phyloP scores from a whole-genome alignment of 345 rosid species.

The Dovyalis caffra region DNA sequence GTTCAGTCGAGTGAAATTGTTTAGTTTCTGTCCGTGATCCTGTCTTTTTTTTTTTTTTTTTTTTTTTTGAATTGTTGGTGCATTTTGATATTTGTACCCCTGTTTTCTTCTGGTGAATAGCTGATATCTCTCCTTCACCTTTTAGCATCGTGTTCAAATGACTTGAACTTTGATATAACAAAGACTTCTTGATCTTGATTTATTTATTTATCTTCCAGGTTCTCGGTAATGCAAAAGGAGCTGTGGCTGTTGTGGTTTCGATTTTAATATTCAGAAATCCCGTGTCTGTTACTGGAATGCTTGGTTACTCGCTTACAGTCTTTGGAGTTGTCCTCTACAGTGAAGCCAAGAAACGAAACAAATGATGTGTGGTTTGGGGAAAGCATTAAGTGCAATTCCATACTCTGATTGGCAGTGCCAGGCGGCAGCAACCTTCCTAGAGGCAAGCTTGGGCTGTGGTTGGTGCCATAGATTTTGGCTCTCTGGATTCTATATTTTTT shows the following conservation, averaged over 20 bases:
- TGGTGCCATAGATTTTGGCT: constrained; percentile 30
- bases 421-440: constrained; percentile 21
- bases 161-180: neutral
- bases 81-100: neutral
- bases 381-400: neutral
- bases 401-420: constrained; percentile 23
- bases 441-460: constrained; percentile 16
- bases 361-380: constrained; percentile 34
- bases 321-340: constrained; percentile 90
- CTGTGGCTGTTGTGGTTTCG: constrained; percentile 96
- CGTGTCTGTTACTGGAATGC: constrained; percentile 96
- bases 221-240: constrained; percentile 98
- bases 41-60: neutral
- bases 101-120: neutral
- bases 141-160: neutral
- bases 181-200: constrained; percentile 10
- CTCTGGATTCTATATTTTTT: constrained; percentile 24
- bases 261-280: constrained; percentile 95
- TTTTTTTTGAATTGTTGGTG: too few relatives aligned
- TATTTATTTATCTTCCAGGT: too few relatives aligned
- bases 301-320: constrained; percentile 91
- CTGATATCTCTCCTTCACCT: neutral
- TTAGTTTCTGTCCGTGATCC: neutral
- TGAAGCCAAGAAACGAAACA: constrained; percentile 95
- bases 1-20: neutral